Percentiles rank a stretch among this genome's conserved stretches.
Conservation (phyloP, 1,284 basidiomycete genomes). For the Ustilago trichophora region DNA sequence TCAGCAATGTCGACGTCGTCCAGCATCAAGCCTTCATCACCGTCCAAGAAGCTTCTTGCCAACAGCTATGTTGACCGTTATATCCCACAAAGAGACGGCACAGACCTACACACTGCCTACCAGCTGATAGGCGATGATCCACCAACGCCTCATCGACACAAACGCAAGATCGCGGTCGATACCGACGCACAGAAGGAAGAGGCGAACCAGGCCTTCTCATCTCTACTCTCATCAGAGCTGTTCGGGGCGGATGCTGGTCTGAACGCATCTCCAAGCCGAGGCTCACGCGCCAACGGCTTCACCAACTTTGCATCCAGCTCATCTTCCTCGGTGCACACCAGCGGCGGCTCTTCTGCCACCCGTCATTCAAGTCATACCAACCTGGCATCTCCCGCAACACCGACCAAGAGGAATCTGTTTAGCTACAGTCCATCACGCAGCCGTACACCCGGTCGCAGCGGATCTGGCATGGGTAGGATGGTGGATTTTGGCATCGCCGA, state of each 20-base stretch:
- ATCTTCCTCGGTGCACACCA: conserved; percentile 38
- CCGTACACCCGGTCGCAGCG: conserved; percentile 39
- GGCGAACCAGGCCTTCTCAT: conserved; percentile 71
- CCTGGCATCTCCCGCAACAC: conserved; percentile 45
- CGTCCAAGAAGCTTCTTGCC: conserved; percentile 30
- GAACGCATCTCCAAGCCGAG: conserved; percentile 29
- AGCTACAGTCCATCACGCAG: conserved; percentile 66
- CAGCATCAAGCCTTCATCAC: conserved; percentile 27
- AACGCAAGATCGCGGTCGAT: conserved; percentile 57
- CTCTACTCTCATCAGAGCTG: conserved; percentile 70
- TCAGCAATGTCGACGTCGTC: conserved; percentile 20
- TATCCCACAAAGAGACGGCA: conserved; percentile 70
- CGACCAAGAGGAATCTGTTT: conserved; percentile 69
- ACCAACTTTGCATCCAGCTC: conserved; percentile 42
- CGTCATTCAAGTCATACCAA: conserved; percentile 38
- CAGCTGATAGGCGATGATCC: conserved; percentile 68
- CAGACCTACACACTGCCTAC: conserved; percentile 70
- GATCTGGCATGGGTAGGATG: conserved; percentile 34
- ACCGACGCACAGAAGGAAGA: conserved; percentile 59
- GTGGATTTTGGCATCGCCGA: conserved; percentile 42
- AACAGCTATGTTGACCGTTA: conserved; percentile 62
- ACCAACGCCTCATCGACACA: conserved; percentile 55
- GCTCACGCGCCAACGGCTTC: conserved; percentile 23
- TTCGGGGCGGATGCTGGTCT: conserved; percentile 65
- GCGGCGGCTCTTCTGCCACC: conserved; percentile 42